A percentile compares a stretch with the other conserved stretches of the same genome.
Evolutionary conservation across 495 filamentous ascomycete species (phyloP).

Genomic region (Neurospora tetraspora): DNA sequence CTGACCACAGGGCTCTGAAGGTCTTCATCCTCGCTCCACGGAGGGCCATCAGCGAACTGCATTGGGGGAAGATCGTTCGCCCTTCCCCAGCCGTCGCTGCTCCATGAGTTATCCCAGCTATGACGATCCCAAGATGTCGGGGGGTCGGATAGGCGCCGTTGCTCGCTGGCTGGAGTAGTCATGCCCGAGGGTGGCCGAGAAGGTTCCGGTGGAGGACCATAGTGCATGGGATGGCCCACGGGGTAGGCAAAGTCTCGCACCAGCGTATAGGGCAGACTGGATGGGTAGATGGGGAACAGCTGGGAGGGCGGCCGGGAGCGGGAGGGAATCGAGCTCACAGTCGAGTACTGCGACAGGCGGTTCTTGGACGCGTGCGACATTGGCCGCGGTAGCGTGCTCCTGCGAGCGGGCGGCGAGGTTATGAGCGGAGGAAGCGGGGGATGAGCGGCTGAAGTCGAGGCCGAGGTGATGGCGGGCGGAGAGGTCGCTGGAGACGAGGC

Average conservation of each 20-base stretch:
- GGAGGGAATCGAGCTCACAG: constrained; percentile 58
- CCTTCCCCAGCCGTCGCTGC: constrained; percentile 33
- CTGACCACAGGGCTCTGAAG: constrained; percentile 80
- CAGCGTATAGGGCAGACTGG: constrained; percentile 76
- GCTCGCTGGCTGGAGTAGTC: constrained; percentile 78
- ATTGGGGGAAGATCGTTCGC: constrained; percentile 68
- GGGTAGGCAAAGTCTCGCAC: constrained; percentile 97
- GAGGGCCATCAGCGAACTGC: constrained; percentile 82
- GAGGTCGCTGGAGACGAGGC: constrained; percentile 42
- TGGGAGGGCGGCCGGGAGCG: constrained; percentile 68
- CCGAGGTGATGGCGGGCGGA: constrained; percentile 41
- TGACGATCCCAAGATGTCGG: constrained; percentile 53
- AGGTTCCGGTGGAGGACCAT: constrained; percentile 77
- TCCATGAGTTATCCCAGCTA: constrained; percentile 39
- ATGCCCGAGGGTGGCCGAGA: constrained; percentile 57
- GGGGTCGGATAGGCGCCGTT: constrained; percentile 71
- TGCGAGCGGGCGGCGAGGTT: constrained; percentile 46
- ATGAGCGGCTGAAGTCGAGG: constrained; percentile 42
- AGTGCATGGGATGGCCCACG: constrained; percentile 72
- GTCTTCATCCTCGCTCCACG: constrained; percentile 97
- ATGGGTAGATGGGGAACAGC: constrained; percentile 74
- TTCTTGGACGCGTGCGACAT: constrained; percentile 63
- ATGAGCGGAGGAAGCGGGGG: constrained; percentile 54
- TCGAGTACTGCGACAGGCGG: constrained; percentile 54
- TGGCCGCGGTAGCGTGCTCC: constrained; percentile 51